Percentiles rank a stretch among this genome's conserved stretches.
These are phyloP conservation scores for Ciborinia camelliae DNA, from an alignment of 2,329 filamentous ascomycete genomes.

Conservation along the genomic window DNA sequence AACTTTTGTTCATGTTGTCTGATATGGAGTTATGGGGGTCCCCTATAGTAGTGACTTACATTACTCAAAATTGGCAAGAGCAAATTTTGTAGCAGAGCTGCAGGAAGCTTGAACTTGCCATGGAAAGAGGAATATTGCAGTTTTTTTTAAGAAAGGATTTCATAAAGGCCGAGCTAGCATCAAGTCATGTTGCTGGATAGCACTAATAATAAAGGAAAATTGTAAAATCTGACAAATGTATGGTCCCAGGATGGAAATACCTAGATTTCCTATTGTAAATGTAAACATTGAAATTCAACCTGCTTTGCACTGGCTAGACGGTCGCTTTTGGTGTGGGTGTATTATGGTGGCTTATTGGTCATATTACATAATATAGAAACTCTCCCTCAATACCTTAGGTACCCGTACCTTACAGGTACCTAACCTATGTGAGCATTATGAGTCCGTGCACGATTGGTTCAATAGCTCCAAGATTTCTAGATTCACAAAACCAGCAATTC, in stretches of 20 bases:
- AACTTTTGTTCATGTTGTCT: not conserved
- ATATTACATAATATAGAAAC: too few relatives aligned
- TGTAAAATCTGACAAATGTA: not conserved
- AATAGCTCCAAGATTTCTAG: constrained; percentile 6
- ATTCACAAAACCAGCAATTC: constrained; percentile 1
- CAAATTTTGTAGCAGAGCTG: not conserved
- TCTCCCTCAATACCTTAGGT: too few relatives aligned
- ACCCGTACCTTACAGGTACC: too few relatives aligned
- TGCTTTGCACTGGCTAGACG: not conserved
- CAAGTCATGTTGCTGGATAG: not conserved
- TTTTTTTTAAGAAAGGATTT: not conserved
- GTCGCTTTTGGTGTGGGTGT: not conserved
- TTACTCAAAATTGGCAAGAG: not conserved
- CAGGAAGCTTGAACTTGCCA: not conserved
- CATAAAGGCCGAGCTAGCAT: not conserved
- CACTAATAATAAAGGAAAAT: not conserved
- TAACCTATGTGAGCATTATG: not conserved
- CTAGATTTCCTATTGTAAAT: too few relatives aligned
- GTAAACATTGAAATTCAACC: too few relatives aligned
- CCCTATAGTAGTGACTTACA: not conserved
- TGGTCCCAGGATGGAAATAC: too few relatives aligned
- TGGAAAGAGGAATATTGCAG: not conserved
- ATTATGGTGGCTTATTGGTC: too few relatives aligned
- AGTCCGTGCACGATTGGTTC: not conserved
- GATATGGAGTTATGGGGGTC: not conserved